Conservation (phyloP, 2,329 filamentous ascomycete species). For the Exophiala sp. region DNA sequence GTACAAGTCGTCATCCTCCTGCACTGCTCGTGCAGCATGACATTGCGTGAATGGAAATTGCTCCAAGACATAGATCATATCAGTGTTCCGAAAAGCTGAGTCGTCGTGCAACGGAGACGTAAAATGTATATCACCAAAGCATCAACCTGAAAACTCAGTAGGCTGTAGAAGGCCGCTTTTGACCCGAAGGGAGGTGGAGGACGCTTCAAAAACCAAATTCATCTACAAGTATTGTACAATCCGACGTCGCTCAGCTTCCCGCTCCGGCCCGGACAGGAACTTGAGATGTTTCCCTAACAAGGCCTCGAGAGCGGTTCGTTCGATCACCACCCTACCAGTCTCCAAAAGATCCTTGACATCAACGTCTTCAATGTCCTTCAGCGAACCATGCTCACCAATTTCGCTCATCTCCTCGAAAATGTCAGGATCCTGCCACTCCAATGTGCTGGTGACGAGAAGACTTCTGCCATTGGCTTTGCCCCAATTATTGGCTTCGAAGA, state of each 20-base stretch:
- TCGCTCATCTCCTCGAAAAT: conserved; percentile 53
- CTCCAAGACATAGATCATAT: too few relatives aligned
- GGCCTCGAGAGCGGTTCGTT: conserved; percentile 68
- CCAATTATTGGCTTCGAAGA: conserved; percentile 67
- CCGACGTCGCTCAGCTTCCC: neutral
- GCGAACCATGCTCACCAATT: conserved; percentile 61
- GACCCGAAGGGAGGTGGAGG: too few relatives aligned
- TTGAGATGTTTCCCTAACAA: conserved; percentile 3
- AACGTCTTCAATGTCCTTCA: conserved; percentile 67
- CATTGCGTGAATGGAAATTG: too few relatives aligned
- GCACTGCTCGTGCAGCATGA: too few relatives aligned
- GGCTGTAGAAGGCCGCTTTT: too few relatives aligned
- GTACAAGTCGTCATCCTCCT: too few relatives aligned
- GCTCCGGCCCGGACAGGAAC: neutral
- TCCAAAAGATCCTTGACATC: conserved; percentile 94
- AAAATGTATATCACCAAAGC: too few relatives aligned
- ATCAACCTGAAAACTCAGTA: too few relatives aligned
- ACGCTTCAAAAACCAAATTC: too few relatives aligned
- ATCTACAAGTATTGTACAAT: neutral
- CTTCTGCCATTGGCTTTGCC: conserved; percentile 63
- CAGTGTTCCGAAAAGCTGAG: too few relatives aligned
- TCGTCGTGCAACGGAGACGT: too few relatives aligned
- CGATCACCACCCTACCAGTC: conserved; percentile 76
- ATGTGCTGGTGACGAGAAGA: conserved; percentile 61
- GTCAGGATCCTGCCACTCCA: conserved; percentile 41